Evolutionary conservation across 148 eudicot species (phyloP).

Genomic region (Cornus kousa): DNA sequence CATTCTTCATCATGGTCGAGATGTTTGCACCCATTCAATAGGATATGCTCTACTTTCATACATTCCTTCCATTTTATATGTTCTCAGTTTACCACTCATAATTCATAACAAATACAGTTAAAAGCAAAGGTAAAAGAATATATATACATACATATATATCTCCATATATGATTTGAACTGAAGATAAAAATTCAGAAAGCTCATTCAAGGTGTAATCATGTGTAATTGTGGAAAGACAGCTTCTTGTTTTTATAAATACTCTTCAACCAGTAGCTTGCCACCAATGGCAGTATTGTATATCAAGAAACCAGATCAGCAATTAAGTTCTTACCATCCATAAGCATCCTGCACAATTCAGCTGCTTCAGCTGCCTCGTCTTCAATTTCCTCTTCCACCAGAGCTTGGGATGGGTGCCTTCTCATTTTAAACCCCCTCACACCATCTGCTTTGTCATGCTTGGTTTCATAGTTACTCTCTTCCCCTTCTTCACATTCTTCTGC

Average conservation of each 20-base stretch:
- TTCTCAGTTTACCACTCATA: background rate
- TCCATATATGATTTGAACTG: background rate
- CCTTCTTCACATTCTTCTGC: constrained; percentile 93
- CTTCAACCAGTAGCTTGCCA: background rate
- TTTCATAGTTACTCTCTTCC: constrained; percentile 58
- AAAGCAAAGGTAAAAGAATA: background rate
- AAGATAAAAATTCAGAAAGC: background rate
- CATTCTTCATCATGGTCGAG: background rate
- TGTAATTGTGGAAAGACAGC: background rate
- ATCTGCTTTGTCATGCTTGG: constrained; percentile 59
- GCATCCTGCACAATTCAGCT: constrained; percentile 83
- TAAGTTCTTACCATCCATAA: constrained; percentile 69
- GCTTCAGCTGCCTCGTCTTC: constrained; percentile 98
- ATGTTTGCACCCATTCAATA: background rate
- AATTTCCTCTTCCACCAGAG: constrained; percentile 73
- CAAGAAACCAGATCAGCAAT: no score
- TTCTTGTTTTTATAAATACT: no score
- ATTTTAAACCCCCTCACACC: constrained; percentile 91
- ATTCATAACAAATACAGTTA: background rate
- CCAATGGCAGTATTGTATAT: no score
- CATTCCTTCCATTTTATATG: background rate
- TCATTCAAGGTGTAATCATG: background rate
- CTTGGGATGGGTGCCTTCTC: constrained; percentile 80
- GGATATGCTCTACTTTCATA: background rate
- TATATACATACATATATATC: no score